Conservation (phyloP, 192 early-diverging fungal genomes). For the Coemansia sp. region DNA sequence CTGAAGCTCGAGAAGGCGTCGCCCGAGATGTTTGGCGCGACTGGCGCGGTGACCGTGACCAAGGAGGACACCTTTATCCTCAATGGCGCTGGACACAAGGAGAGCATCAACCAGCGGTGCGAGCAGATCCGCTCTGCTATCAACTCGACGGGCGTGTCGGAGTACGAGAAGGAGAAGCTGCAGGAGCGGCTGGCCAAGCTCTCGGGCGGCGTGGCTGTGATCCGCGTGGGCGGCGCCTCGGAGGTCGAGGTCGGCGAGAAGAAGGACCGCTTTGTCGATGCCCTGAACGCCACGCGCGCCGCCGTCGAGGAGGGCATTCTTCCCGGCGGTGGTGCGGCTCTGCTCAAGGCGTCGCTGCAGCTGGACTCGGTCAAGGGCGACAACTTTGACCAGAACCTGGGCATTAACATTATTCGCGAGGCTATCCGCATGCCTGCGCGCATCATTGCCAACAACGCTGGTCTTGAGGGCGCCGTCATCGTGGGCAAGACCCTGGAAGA, state of each 20-base stretch:
- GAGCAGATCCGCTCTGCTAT: constrained; percentile 97
- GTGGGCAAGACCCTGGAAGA: constrained; percentile 94
- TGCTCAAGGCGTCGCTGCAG: constrained; percentile 90
- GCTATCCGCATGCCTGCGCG: constrained; percentile 92
- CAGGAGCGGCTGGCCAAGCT: constrained; percentile 99
- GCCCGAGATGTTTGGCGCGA: constrained; percentile 89
- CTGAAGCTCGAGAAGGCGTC: constrained; percentile 95
- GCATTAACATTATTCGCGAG: constrained; percentile 94
- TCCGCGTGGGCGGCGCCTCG: constrained; percentile 96
- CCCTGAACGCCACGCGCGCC: constrained; percentile 97
- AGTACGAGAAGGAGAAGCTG: constrained; percentile 99
- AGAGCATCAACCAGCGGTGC: constrained; percentile 87
- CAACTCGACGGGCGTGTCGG: constrained; percentile 76
- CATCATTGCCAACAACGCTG: constrained; percentile 98
- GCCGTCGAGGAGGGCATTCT: constrained; percentile 99
- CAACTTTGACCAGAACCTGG: constrained; percentile 99
- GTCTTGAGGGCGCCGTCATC: constrained; percentile 95
- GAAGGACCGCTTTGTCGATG: constrained; percentile 99
- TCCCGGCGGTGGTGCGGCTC: constrained; percentile 96
- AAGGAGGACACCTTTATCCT: constrained; percentile 99
- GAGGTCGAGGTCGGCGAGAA: constrained; percentile 99
- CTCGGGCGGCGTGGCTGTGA: constrained; percentile 98
- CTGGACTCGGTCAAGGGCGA: constrained; percentile 82
- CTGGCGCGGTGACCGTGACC: constrained; percentile 88
- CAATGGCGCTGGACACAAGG: constrained; percentile 93